phyloP scores from a whole-genome alignment of 768 basidiomycete species.

The Tulasnella sp. region DNA sequence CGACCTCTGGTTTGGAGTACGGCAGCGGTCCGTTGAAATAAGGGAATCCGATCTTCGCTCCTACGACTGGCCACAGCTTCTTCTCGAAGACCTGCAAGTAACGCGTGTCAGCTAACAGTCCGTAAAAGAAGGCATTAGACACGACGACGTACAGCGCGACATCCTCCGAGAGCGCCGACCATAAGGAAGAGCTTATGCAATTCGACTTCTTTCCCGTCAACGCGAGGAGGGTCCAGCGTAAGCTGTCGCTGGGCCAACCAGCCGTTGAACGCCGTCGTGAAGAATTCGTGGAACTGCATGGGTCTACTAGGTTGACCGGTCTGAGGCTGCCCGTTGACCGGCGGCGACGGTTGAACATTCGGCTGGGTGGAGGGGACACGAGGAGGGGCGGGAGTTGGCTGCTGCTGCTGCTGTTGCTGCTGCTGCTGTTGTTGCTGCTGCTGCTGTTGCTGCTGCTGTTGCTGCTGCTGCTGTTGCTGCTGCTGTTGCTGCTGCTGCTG shows the following conservation, averaged over 20 bases:
- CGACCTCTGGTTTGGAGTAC: slow-evolving; percentile 13
- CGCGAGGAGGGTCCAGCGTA: neutral
- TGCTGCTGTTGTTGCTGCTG: slow-evolving; percentile 1
- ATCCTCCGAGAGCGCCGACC: slow-evolving; percentile 19
- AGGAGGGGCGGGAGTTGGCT: slow-evolving; percentile 7
- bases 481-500: slow-evolving; percentile 18
- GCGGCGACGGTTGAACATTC: neutral
- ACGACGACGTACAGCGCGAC: neutral
- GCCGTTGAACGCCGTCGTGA: neutral
- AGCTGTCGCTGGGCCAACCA: slow-evolving; percentile 5
- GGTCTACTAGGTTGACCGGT: neutral
- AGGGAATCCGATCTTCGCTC: slow-evolving; percentile 25
- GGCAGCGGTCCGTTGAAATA: slow-evolving; percentile 7
- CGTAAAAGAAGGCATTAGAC: neutral
- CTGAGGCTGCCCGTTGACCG: neutral
- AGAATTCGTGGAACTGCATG: slow-evolving; percentile 14
- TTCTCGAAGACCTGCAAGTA: neutral
- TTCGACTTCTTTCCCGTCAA: slow-evolving; percentile 18
- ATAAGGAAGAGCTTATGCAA: slow-evolving; percentile 20
- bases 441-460: slow-evolving; percentile 1
- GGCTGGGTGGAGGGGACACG: slow-evolving; percentile 6
- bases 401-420: slow-evolving; percentile 3
- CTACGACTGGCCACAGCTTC: slow-evolving; percentile 16
- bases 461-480: neutral
- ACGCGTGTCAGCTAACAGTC: neutral